A percentile compares a stretch with the other conserved stretches of the same genome.
phyloP scores from a whole-genome alignment of 768 basidiomycete species.

The Agrocybe chaxingu region DNA sequence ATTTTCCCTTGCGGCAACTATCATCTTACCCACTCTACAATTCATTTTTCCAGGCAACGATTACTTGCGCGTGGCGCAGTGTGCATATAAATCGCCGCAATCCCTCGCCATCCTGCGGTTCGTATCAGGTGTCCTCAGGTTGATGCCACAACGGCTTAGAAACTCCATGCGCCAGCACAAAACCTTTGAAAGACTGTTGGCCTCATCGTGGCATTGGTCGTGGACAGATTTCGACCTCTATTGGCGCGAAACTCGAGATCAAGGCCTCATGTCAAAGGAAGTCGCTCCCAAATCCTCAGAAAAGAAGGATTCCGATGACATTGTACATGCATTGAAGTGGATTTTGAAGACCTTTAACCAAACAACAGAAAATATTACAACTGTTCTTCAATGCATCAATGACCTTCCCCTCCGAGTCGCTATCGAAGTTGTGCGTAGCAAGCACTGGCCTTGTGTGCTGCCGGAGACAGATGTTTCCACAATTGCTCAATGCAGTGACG shows the following conservation, averaged over 20 bases:
- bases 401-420: background rate
- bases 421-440: slow-evolving; percentile 5
- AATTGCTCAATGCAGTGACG: background rate
- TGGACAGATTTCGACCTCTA: slow-evolving; percentile 8
- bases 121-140: background rate
- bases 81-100: slow-evolving; percentile 10
- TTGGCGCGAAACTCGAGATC: slow-evolving; percentile 6
- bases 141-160: background rate
- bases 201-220: slow-evolving; percentile 1
- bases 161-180: background rate
- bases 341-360: background rate
- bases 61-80: slow-evolving; percentile 2
- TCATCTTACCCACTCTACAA: slow-evolving; percentile 3
- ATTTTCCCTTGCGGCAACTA: slow-evolving; percentile 1
- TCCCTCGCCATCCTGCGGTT: slow-evolving; percentile 9
- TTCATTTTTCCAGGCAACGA: slow-evolving; percentile 1
- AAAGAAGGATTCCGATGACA: background rate
- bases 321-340: slow-evolving; percentile 6
- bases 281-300: background rate
- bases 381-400: slow-evolving; percentile 7
- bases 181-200: slow-evolving; percentile 1
- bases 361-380: slow-evolving; percentile 1
- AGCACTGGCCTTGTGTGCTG: background rate
- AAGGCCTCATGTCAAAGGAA: too few species aligned
- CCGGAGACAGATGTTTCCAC: background rate